A percentile compares a stretch with the other conserved stretches of the same genome.
These are phyloP conservation scores for Aspergillus biplanus DNA, from an alignment of 495 filamentous ascomycete genomes.

Conservation along the genomic window DNA sequence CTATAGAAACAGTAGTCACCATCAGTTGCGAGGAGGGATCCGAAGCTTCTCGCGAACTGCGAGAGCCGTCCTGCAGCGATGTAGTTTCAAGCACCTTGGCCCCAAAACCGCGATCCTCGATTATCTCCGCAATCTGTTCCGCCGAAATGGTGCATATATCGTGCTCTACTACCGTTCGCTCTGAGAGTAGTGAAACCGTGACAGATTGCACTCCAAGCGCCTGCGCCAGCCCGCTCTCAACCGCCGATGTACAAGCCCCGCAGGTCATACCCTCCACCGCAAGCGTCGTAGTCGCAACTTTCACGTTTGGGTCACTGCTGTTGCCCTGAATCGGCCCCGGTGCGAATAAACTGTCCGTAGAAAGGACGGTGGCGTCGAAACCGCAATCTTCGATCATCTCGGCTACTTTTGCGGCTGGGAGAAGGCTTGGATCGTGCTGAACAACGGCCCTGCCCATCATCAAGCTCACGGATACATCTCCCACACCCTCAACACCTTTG, in stretches of 20 bases:
- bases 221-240: conserved; percentile 77
- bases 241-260: conserved; percentile 88
- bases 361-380: conserved; percentile 91
- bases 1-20: conserved; percentile 82
- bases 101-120: conserved; percentile 92
- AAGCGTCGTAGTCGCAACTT: conserved; percentile 72
- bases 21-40: conserved; percentile 49
- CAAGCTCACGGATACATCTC: conserved; percentile 84
- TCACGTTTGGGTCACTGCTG: conserved; percentile 29
- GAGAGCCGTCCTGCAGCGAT: conserved; percentile 21
- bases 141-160: conserved; percentile 65
- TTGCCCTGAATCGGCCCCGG: conserved; percentile 30
- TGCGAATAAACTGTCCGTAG: conserved; percentile 69
- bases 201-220: conserved; percentile 78
- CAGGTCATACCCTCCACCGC: conserved; percentile 98
- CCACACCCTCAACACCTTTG: conserved; percentile 75
- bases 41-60: conserved; percentile 29
- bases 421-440: conserved; percentile 77
- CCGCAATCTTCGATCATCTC: conserved; percentile 92
- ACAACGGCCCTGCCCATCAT: conserved; percentile 92
- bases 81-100: conserved; percentile 70
- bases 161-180: conserved; percentile 75
- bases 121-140: conserved; percentile 79
- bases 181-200: conserved; percentile 79
- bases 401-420: conserved; percentile 72